Conservation (phyloP, 176 grass and related monocot genomes). For the Saccharum spontaneum region DNA sequence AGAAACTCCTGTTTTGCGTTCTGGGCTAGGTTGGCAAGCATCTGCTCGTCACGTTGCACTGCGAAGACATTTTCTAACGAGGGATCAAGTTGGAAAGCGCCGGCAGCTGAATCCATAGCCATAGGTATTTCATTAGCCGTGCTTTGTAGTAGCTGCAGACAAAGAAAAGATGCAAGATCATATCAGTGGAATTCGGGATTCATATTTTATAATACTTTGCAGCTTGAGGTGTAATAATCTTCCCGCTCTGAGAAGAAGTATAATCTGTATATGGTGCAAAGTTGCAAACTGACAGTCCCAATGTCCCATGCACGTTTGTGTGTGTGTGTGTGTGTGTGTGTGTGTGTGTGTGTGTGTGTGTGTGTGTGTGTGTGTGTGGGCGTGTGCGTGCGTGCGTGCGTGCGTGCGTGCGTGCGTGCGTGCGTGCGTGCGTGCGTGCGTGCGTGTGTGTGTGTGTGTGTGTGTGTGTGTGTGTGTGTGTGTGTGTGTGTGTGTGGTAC, state of each 20-base stretch:
- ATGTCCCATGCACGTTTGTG: neutral
- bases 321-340: too few species aligned
- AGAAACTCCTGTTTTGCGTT: constrained; percentile 42
- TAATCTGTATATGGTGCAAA: neutral
- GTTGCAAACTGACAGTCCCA: neutral
- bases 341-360: too few species aligned
- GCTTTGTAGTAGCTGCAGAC: constrained; percentile 15
- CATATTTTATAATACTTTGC: neutral
- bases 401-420: too few species aligned
- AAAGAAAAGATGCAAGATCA: constrained; percentile 10
- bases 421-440: too few species aligned
- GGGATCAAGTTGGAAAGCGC: neutral
- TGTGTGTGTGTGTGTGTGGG: too few species aligned
- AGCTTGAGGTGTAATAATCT: neutral
- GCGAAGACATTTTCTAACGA: neutral
- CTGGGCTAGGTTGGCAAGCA: constrained; percentile 27
- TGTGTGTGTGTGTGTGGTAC: too few species aligned
- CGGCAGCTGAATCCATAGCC: neutral
- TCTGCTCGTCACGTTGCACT: neutral
- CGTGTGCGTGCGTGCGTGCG: too few species aligned
- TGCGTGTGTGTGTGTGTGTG: too few species aligned
- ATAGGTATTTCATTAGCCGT: neutral
- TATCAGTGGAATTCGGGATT: constrained; percentile 6
- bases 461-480: too few species aligned
- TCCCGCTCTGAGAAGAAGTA: neutral